Conservation (phyloP, 2,329 filamentous ascomycete species). For the Botryotinia narcissicola region DNA sequence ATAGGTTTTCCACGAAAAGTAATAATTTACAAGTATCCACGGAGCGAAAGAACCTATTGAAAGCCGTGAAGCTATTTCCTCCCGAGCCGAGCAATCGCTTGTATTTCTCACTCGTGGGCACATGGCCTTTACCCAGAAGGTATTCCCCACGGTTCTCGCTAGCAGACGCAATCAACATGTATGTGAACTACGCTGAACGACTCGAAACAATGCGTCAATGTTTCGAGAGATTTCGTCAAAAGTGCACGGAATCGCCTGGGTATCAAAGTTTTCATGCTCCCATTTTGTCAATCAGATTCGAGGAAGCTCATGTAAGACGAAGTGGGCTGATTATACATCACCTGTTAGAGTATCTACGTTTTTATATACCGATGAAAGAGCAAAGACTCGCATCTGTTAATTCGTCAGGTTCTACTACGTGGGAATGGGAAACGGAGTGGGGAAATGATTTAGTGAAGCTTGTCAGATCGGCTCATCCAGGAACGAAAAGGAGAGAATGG, state of each 20-base stretch:
- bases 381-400: not conserved
- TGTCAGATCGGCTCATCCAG: not conserved
- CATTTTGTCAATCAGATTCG: not conserved
- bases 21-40: no score
- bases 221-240: not conserved
- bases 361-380: not conserved
- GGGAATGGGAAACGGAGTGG: constrained; percentile 1
- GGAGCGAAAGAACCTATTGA: rapidly evolving
- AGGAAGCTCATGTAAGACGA: not conserved
- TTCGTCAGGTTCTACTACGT: no score
- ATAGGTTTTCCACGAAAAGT: not conserved
- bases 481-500: not conserved
- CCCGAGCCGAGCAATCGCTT: no score
- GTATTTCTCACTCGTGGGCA: not conserved
- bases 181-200: not conserved
- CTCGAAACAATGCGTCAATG: not conserved
- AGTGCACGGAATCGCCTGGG: not conserved
- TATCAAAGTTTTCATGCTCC: not conserved
- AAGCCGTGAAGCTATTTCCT: not conserved
- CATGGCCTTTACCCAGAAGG: not conserved
- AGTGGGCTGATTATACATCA: not conserved
- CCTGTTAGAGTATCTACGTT: rapidly evolving
- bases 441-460: no score
- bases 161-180: not conserved
- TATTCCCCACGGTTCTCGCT: no score